Percentiles rank a stretch among this genome's conserved stretches.
Conservation (phyloP, 805 yeast genomes). For the Ogataea naganishii region DNA sequence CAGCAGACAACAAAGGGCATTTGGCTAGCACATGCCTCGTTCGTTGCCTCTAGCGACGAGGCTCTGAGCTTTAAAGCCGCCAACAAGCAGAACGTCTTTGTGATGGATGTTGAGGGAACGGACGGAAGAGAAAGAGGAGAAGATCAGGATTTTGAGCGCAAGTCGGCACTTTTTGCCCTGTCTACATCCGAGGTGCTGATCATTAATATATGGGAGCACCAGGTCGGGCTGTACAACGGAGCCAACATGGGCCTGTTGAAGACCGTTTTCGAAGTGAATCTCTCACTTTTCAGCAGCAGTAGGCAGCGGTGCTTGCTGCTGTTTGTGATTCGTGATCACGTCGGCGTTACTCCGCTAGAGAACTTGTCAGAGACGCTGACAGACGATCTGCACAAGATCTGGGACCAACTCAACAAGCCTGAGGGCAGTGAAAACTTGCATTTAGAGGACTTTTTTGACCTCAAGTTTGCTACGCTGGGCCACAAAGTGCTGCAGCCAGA, state of each 20-base stretch:
- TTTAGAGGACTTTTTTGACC: slow-evolving; percentile 74
- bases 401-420: slow-evolving; percentile 76
- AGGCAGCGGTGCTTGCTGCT: slow-evolving; percentile 52
- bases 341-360: slow-evolving; percentile 76
- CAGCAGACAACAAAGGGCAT: slow-evolving; percentile 89
- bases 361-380: slow-evolving; percentile 62
- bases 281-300: slow-evolving; percentile 69
- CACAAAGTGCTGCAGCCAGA: slow-evolving; percentile 82
- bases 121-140: slow-evolving; percentile 98
- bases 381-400: slow-evolving; percentile 65
- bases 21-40: slow-evolving; percentile 58
- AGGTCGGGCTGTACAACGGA: slow-evolving; percentile 94
- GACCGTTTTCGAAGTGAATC: slow-evolving; percentile 93
- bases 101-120: slow-evolving; percentile 97
- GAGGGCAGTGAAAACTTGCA: slow-evolving; percentile 42
- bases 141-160: slow-evolving; percentile 96
- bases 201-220: slow-evolving; percentile 94
- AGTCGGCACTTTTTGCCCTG: slow-evolving; percentile 90
- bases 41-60: slow-evolving; percentile 20
- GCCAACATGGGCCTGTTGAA: slow-evolving; percentile 93
- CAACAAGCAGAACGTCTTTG: slow-evolving; percentile 40
- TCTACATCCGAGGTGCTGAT: slow-evolving; percentile 87
- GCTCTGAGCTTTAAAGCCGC: slow-evolving; percentile 5
- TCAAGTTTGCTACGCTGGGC: slow-evolving; percentile 71
- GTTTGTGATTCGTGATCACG: slow-evolving; percentile 88